These are phyloP conservation scores for Aspergillus indologenus DNA, from an alignment of 495 filamentous ascomycete genomes.

Conservation along the genomic window DNA sequence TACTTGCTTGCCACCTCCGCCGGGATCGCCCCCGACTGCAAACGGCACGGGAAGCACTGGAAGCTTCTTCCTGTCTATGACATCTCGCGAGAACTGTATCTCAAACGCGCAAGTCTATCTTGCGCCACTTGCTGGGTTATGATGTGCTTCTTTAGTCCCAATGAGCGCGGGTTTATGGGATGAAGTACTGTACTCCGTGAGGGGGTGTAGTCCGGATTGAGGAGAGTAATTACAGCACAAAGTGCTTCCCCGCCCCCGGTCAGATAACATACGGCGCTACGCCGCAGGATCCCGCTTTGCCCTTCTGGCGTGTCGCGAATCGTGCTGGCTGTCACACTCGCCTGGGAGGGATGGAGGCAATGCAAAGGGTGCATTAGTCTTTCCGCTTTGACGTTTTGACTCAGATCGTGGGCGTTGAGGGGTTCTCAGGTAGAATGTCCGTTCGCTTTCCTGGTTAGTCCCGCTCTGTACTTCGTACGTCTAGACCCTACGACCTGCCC, in stretches of 20 bases:
- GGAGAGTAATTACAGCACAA: not conserved
- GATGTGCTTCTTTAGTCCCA: slow-evolving; percentile 4
- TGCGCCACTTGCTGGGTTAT: slow-evolving; percentile 12
- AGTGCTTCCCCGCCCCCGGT: not conserved
- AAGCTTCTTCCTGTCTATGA: slow-evolving; percentile 18
- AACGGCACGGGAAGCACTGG: slow-evolving; percentile 14
- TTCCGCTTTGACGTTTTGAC: slow-evolving; percentile 1
- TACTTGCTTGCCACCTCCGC: not conserved
- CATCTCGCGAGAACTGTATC: slow-evolving; percentile 6
- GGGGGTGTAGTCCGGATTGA: not conserved
- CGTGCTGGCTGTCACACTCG: not conserved
- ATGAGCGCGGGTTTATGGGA: not conserved
- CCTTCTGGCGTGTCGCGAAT: not conserved
- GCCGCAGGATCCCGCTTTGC: not conserved
- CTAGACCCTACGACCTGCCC: not conserved
- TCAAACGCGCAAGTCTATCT: slow-evolving; percentile 3
- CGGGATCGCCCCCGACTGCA: slow-evolving; percentile 5
- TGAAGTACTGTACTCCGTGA: not conserved
- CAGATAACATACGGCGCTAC: not conserved
- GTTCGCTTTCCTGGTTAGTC: not conserved
- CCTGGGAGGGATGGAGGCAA: not conserved
- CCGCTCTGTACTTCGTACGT: not conserved
- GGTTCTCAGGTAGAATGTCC: not conserved
- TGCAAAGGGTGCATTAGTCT: slow-evolving; percentile 10
- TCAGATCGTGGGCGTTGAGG: slow-evolving; percentile 1